phyloP scores from a whole-genome alignment of 345 rosid genomes.

The Rubroshorea leprosula region DNA sequence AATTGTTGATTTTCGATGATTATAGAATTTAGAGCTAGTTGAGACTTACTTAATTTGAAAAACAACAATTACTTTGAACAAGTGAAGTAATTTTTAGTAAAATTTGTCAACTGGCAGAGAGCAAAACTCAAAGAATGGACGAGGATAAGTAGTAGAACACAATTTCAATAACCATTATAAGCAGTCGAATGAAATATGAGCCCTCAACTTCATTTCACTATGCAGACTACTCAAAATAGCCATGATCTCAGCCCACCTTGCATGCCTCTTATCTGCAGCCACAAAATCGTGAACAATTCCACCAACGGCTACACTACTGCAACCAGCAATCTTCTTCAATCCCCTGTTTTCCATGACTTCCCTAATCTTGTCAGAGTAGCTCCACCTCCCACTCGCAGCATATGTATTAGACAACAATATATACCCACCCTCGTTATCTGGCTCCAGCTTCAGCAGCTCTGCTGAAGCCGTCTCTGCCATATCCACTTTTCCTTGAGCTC shows the following conservation, averaged over 20 bases:
- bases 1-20: too few relatives aligned
- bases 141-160: too few relatives aligned
- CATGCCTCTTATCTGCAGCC: constrained; percentile 43
- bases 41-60: too few relatives aligned
- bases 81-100: too few relatives aligned
- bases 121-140: too few relatives aligned
- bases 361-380: constrained; percentile 37
- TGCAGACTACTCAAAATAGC: constrained; percentile 21
- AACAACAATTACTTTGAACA: too few relatives aligned
- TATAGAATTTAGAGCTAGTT: too few relatives aligned
- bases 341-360: constrained; percentile 42
- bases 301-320: constrained; percentile 37
- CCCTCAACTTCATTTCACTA: constrained; percentile 28
- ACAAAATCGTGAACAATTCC: constrained; percentile 39
- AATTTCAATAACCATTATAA: too few relatives aligned
- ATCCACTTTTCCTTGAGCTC: constrained; percentile 34
- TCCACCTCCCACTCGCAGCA: constrained; percentile 42
- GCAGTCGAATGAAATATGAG: constrained; percentile 4
- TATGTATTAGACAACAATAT: constrained; percentile 49
- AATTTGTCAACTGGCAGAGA: too few relatives aligned
- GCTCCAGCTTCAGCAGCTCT: constrained; percentile 47
- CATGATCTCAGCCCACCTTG: constrained; percentile 32
- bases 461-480: constrained; percentile 45
- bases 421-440: constrained; percentile 52
- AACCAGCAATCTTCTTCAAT: constrained; percentile 47